A percentile compares a stretch with the other conserved stretches of the same genome.
Evolutionary conservation across 441 rosid genomes (phyloP).

Genomic region (Euphorbia corollata): DNA sequence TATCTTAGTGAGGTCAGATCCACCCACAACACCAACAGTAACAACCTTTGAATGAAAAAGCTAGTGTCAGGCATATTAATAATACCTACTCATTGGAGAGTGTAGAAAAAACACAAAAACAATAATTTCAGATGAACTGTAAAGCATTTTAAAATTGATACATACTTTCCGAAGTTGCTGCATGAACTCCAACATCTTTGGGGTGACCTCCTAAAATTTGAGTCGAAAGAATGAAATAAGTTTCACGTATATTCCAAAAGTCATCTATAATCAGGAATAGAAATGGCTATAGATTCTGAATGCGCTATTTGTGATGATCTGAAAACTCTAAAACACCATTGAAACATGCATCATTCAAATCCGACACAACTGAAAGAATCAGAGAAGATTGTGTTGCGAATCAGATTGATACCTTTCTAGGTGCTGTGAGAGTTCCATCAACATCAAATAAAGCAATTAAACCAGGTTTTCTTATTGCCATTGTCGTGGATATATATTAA

Average conservation of each 20-base stretch:
- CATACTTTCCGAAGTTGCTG: conserved; percentile 61
- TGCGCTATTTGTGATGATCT: not conserved
- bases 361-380: conserved; percentile 10
- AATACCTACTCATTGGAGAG: not conserved
- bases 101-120: conserved; percentile 3
- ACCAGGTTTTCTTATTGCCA: conserved; percentile 53
- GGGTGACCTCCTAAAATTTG: conserved; percentile 42
- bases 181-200: conserved; percentile 57
- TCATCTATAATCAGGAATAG: too few relatives aligned
- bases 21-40: conserved; percentile 89
- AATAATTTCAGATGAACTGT: not conserved
- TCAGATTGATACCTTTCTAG: conserved; percentile 52
- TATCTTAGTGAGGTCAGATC: conserved; percentile 85
- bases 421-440: conserved; percentile 75
- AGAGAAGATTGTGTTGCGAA: not conserved
- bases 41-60: conserved; percentile 45
- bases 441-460: conserved; percentile 55
- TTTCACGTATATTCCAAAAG: not conserved
- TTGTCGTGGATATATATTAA: conserved; percentile 18
- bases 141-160: not conserved
- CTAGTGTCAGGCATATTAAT: not conserved
- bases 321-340: not conserved
- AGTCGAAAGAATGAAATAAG: conserved; percentile 3
- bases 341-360: not conserved
- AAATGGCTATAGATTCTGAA: not conserved